Evolutionary conservation across 1,139 yeast genomes (phyloP).

Genomic region (Kurtzmaniella quercitrusa): DNA sequence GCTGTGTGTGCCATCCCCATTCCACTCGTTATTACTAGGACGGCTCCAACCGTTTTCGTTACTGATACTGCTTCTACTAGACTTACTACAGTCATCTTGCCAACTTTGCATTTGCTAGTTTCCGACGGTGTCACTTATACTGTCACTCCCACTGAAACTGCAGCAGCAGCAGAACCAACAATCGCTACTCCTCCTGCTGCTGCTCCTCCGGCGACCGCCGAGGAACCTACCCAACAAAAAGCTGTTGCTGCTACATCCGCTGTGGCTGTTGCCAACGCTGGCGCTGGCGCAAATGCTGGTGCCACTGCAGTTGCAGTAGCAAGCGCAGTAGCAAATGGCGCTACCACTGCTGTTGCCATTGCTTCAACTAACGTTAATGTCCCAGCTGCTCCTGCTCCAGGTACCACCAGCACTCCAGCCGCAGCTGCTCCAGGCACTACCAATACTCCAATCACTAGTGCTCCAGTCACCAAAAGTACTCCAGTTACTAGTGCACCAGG

Average conservation of each 20-base stretch:
- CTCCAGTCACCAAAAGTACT: constrained; percentile 10
- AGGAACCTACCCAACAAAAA: constrained; percentile 5
- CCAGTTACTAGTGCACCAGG: constrained; percentile 14
- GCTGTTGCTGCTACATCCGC: constrained; percentile 1
- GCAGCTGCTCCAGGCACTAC: constrained; percentile 8
- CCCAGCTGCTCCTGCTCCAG: constrained; percentile 9
- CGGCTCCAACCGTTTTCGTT: constrained; percentile 58
- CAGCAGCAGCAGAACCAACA: constrained; percentile 4
- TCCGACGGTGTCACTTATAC: constrained; percentile 38
- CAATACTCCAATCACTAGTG: constrained; percentile 9
- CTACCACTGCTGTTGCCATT: constrained; percentile 9
- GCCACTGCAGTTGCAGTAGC: constrained; percentile 11
- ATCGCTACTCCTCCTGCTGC: background rate
- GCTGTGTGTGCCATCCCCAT: constrained; percentile 29
- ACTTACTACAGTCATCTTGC: constrained; percentile 56
- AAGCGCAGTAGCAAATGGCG: constrained; percentile 12
- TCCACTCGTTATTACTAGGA: constrained; percentile 49
- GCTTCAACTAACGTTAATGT: constrained; percentile 12
- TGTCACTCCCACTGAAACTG: constrained; percentile 6
- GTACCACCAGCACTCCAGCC: constrained; percentile 14
- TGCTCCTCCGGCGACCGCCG: constrained; percentile 8
- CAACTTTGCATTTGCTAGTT: constrained; percentile 64
- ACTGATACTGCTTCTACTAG: constrained; percentile 54
- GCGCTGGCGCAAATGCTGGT: constrained; percentile 7
- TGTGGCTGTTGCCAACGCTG: constrained; percentile 7